phyloP scores from a whole-genome alignment of 2,329 filamentous ascomycete genomes.

The Malbranchea cinnamomea region DNA sequence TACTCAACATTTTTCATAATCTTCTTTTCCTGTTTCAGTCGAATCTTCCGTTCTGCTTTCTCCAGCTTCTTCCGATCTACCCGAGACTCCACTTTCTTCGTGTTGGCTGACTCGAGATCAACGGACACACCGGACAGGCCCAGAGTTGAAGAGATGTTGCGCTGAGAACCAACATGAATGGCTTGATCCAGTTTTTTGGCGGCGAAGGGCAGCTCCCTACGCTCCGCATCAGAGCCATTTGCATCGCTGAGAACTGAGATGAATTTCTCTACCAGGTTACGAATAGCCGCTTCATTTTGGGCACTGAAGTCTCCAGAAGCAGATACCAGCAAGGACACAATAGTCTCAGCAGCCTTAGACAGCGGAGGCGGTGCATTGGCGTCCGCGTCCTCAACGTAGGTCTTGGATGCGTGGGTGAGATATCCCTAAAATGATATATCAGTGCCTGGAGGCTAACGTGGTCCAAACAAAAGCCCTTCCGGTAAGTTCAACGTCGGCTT shows the following conservation, averaged over 20 bases:
- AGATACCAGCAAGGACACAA: conserved; percentile 81
- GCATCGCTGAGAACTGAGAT: conserved; percentile 63
- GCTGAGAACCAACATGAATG: conserved; percentile 82
- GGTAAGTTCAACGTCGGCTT: too few species aligned
- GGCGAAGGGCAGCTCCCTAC: conserved; percentile 54
- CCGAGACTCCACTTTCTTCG: conserved; percentile 88
- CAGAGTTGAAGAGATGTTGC: conserved; percentile 91
- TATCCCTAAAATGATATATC: conserved; percentile 54
- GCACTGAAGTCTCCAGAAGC: conserved; percentile 71
- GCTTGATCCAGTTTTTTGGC: conserved; percentile 84
- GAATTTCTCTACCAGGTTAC: conserved; percentile 77
- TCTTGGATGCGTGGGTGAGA: conserved; percentile 77
- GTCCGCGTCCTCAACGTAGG: conserved; percentile 62
- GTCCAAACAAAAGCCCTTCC: too few species aligned
- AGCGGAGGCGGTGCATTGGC: conserved; percentile 57
- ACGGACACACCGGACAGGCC: conserved; percentile 72
- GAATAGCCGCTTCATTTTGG: conserved; percentile 62
- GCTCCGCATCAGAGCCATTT: conserved; percentile 53
- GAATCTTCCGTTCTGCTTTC: conserved; percentile 94
- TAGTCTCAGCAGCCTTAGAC: conserved; percentile 64
- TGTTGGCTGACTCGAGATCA: conserved; percentile 85
- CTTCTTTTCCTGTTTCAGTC: conserved; percentile 97
- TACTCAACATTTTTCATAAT: conserved; percentile 97
- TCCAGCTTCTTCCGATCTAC: conserved; percentile 98
- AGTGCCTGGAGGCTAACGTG: too few species aligned